Base-by-base conservation (phyloP, 1,139 yeast genomes). In the Yamadazyma blattariae region DNA sequence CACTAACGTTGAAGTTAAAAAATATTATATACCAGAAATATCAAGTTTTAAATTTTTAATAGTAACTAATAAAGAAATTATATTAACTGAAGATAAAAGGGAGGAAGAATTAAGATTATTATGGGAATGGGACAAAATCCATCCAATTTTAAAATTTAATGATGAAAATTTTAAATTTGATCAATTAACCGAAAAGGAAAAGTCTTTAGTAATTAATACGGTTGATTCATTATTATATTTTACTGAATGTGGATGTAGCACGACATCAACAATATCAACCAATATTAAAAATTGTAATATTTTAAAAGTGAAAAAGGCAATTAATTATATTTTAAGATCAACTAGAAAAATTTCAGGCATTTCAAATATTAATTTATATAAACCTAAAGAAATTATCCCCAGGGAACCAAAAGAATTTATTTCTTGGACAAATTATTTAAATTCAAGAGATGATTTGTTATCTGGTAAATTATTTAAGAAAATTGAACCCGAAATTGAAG, bases 41-140 rank as follows among this genome's bases (percentile, higher is more conserved):
- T 58, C 63, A 27, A 45, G 57, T 5, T 67, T 86, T 27, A 72
- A 70, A 38, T 80, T 86, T 52, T 64, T 78, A 9, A 72, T 86
- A 6, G 70, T 69, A 28, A 78, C 96, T 0, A 56, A 74, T 1
- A 73, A 69, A 35, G 74, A 75, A 3, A 76, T 90, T 16, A 43
- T 36, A 8, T 47, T 69, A 23, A 52, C 51, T 26, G 42, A 56
- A 2, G 64, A 58, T 5, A 41, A 45, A 6, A 27, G 44, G 5
- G 65, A 59, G 11, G 88, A 80, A 27, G 97, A 90, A 55, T 61
- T 90, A 25, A 73, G 94, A 1, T 61, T 87, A 17, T 77, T 77
- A 2, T 90, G 97, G 97, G 87, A 83, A 44, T 90, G 96, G 96
- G 96, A 89, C 53, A 53, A 60, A 5, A 48, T 61, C 10, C 96